A percentile compares a stretch with the other conserved stretches of the same genome.
phyloP scores from a whole-genome alignment of 805 yeast species.

The Hagleromyces aurorensis region DNA sequence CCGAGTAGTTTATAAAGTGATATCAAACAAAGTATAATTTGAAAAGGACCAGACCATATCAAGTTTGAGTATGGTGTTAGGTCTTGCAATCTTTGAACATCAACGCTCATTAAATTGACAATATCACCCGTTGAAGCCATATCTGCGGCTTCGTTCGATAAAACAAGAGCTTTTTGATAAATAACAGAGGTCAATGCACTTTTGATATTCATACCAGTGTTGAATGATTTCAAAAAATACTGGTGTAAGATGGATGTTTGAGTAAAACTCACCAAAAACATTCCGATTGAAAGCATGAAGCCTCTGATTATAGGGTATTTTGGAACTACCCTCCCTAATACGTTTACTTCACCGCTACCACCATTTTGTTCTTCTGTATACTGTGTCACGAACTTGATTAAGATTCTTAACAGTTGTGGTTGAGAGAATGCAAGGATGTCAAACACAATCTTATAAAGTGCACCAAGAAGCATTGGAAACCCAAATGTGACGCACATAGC shows the following conservation, averaged over 20 bases:
- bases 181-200: conserved; percentile 60
- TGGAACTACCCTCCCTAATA: conserved; percentile 19
- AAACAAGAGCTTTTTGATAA: conserved; percentile 57
- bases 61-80: conserved; percentile 69
- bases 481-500: conserved; percentile 74
- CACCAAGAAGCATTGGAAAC: conserved; percentile 58
- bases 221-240: conserved; percentile 67
- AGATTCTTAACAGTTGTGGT: conserved; percentile 67
- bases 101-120: conserved; percentile 91
- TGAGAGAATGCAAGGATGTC: conserved; percentile 80
- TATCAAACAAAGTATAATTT: conserved; percentile 64
- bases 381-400: conserved; percentile 53
- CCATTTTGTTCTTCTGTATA: conserved; percentile 32
- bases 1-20: conserved; percentile 72
- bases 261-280: conserved; percentile 70
- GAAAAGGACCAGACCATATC: conserved; percentile 92
- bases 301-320: conserved; percentile 64
- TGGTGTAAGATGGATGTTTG: conserved; percentile 75
- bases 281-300: conserved; percentile 61
- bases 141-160: conserved; percentile 66
- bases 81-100: conserved; percentile 82
- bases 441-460: conserved; percentile 60
- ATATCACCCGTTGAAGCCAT: conserved; percentile 83
- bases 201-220: conserved; percentile 68
- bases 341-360: conserved; percentile 2